Conservation (phyloP, 305 asterid genomes). For the Fraxinus velutina region DNA sequence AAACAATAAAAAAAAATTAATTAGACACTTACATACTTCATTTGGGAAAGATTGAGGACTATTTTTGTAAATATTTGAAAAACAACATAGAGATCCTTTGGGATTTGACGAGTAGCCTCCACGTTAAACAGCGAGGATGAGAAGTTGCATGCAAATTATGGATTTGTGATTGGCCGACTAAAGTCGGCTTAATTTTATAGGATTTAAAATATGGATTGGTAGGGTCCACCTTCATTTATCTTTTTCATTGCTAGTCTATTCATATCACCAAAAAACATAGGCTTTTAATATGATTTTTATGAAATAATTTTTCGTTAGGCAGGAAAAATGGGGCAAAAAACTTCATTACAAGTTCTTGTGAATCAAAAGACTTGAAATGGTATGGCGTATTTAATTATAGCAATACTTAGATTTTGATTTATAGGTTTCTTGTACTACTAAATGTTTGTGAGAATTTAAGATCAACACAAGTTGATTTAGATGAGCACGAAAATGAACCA, state of each 20-base stretch:
- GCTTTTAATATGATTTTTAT: background rate
- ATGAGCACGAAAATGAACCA: background rate
- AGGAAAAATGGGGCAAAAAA: background rate
- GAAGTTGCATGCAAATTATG: slow-evolving; percentile 20
- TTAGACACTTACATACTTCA: background rate
- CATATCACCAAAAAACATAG: background rate
- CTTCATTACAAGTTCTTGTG: background rate
- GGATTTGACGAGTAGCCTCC: slow-evolving; percentile 9
- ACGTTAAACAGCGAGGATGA: slow-evolving; percentile 1
- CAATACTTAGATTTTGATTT: background rate
- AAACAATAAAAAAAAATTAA: background rate
- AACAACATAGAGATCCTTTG: slow-evolving; percentile 3
- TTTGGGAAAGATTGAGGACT: background rate
- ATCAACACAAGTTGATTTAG: background rate
- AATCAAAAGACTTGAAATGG: background rate
- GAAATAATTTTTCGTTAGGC: background rate
- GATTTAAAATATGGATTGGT: background rate
- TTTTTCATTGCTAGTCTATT: background rate
- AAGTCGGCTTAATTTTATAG: slow-evolving; percentile 28
- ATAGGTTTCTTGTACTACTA: background rate
- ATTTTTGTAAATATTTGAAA: background rate
- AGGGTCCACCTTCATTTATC: slow-evolving; percentile 17
- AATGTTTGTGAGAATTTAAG: background rate
- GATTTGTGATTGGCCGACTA: slow-evolving; percentile 32
- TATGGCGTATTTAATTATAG: background rate